Percentiles rank a stretch among this genome's conserved stretches.
phyloP scores from a whole-genome alignment of 2,329 filamentous ascomycete genomes.

The Grosmannia penicillata region DNA sequence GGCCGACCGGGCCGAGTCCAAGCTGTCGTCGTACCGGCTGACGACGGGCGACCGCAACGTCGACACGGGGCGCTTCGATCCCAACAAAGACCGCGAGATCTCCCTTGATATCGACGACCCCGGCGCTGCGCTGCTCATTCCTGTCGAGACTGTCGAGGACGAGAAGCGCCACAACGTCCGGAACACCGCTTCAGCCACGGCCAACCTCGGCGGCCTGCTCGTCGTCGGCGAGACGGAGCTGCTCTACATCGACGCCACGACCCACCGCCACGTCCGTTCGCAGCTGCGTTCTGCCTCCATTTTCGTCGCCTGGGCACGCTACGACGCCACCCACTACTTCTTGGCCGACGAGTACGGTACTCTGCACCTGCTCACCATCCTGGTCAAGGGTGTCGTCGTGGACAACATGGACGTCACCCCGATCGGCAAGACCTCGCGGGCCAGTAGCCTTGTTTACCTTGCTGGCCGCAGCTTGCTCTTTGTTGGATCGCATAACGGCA shows the following conservation, averaged over 20 bases:
- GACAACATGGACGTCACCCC: constrained; percentile 55
- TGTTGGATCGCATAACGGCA: constrained; percentile 81
- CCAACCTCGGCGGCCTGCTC: constrained; percentile 54
- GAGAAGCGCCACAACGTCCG: constrained; percentile 47
- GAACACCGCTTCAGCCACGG: constrained; percentile 34
- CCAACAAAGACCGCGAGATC: constrained; percentile 37
- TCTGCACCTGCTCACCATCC: constrained; percentile 70
- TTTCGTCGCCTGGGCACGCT: constrained; percentile 81
- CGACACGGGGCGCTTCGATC: constrained; percentile 38
- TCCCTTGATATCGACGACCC: constrained; percentile 37
- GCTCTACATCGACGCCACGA: constrained; percentile 71
- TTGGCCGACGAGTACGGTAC: constrained; percentile 83
- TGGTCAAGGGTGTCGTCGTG: constrained; percentile 51
- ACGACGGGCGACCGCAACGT: constrained; percentile 43
- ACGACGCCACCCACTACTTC: constrained; percentile 72
- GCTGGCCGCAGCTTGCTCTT: constrained; percentile 59
- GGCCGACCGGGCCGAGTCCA: constrained; percentile 35
- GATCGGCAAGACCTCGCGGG: constrained; percentile 55
- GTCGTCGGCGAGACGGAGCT: constrained; percentile 70
- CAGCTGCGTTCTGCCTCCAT: constrained; percentile 60
- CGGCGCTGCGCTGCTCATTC: constrained; percentile 46
- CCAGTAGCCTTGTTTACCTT: constrained; percentile 66
- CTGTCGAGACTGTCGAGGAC: constrained; percentile 38
- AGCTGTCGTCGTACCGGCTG: constrained; percentile 43
- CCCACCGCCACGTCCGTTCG: constrained; percentile 48